Base-by-base conservation (phyloP, 441 rosid species). In the Dalechampia spathulata region DNA sequence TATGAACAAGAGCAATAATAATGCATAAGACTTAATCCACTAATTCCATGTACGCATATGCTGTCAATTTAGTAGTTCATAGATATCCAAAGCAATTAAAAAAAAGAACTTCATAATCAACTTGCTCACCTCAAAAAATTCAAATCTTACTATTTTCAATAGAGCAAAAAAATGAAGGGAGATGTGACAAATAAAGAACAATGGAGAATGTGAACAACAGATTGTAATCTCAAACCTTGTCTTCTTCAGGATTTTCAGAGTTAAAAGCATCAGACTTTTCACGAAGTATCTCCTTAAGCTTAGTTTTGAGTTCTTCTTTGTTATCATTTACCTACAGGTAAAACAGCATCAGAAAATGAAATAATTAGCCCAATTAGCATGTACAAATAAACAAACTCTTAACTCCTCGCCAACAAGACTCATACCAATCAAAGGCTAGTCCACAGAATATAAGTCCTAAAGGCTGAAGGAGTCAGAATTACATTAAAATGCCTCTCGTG, bases 191-290 rank as follows among this genome's bases (percentile, higher is more conserved):
- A 28, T 16, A 53, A 39, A 1, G 21, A 23, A 32, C 17, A 38
- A 39, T 28, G 2, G 17, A 11, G 5, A 38, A 57, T 13, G 23
- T 20, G 38, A 51, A 23, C 39, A 20, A 59, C 3, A 6, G 22
- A 25, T 14, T 36, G 6, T 12, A 48, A 17, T 5, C 39, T 28
- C 62, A 59, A 57, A 93, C 99, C 96, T 87, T 85, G 73, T 93
- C 99, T 70, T 80, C 76, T 70, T 80, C 87, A 7, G 65, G 67
- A 62, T 72, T 75, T 22, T 68, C 67, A 20, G 89, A 77, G 69
- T 74, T 85, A 67, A 93, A 90, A 41, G 55, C 80, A 75, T 90
- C 99, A 57, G 75, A 63, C 71, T 87, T 87, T 60, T 78, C 85
- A 38, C 81, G 87, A 61, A 87, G 70, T 65, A 70, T 58, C 51